Evolutionary conservation across 2,329 filamentous ascomycete genomes (phyloP), one percentile per base, ranked within the genome.

Genomic region (Ophioceras dolichostomum): DNA sequence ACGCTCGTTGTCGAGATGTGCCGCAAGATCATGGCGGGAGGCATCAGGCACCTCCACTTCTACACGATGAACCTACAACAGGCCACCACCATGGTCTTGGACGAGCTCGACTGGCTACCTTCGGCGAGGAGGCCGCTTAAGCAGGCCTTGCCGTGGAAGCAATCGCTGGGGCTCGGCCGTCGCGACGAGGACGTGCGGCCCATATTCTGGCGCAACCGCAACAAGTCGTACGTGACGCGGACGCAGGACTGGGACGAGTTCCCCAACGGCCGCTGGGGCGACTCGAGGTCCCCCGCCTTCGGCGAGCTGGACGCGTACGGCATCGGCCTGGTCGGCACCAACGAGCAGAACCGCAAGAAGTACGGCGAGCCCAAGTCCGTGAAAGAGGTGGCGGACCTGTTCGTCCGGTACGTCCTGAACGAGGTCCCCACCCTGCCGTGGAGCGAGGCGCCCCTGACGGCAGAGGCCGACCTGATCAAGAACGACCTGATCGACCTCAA

Each of bases 211-310:
- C 80, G 89, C 49, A 95, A 96, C 62, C 78, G 91, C 41, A 91
- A 94, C 61, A 87, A 91, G 54, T 94, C 88, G 4, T 98, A 98
- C 51, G 79, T 98, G 39, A 79, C 86, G 39, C 85, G 91, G 39
- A 98, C 91, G 1, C 88, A 95, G 56, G 89, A 95, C 49, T 98
- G 91, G 91, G 91, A 98, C 51, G 91, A 98, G 58, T 98, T 95
- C 51, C 91, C 91, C 39, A 98, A 98, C 67, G 91, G 91, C 33
- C 83, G 91, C 59, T 98, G 91, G 91, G 93, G 91, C 61, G 91
- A 98, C 59, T 89, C 88, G 37, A 76, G 91, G 45, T 96, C 89
- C 41, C 91, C 91, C 43, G 91, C 91, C 36, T 98, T 95, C 53
- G 91, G 91, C 51, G 87, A 95, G 59, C 67, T 96, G 37, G 89